Base-by-base conservation (phyloP, 1,284 basidiomycete species). In the Apiotrichum gamsii region DNA sequence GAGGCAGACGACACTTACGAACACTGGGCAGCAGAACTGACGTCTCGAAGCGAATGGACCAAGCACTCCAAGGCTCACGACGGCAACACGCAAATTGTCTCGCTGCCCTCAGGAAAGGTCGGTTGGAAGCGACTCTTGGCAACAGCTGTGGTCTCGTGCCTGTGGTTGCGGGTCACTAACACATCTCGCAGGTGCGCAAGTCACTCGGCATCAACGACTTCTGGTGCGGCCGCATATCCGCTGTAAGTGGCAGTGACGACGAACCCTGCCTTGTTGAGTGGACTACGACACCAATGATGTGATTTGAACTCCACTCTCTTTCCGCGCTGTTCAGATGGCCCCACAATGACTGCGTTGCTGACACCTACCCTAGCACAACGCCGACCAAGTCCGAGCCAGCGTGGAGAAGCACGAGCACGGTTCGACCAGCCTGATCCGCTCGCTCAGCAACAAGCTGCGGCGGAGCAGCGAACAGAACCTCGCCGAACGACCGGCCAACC, bases 171-270 rank as follows among this genome's bases (percentile, higher is more conserved):
- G n/a, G n/a, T n/a, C n/a, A n/a, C n/a, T n/a, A n/a, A n/a, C n/a
- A n/a, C n/a, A n/a, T n/a, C n/a, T 9, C 9, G n/a, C 43, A 67
- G 64, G 48, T 58, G n/a, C 54, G 58, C 23, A 62, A 62, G 39
- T 25, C 43, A 10, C 47, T 67, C 9, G 55, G 55, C 10, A 51
- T 65, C 16, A 60, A 54, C 36, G 65, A 65, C 16, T 62, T 54
- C 42, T 67, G 65, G 65, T 65, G 63, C 43, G 65, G 63, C 11
- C 51, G 65, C 5, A 46, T 55, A 18, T 56, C 54, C 3, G 18
- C 16, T 13, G 40, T 42, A 34, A 23, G 40, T 33, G 14, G 6
- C 8, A 28, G n/a, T n/a, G n/a, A n/a, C n/a, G n/a, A n/a, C n/a
- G n/a, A n/a, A n/a, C n/a, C n/a, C 25, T 28, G 25, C 6, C 25